phyloP scores from a whole-genome alignment of 768 basidiomycete genomes.

The Pleurotus salmoneostramineus region DNA sequence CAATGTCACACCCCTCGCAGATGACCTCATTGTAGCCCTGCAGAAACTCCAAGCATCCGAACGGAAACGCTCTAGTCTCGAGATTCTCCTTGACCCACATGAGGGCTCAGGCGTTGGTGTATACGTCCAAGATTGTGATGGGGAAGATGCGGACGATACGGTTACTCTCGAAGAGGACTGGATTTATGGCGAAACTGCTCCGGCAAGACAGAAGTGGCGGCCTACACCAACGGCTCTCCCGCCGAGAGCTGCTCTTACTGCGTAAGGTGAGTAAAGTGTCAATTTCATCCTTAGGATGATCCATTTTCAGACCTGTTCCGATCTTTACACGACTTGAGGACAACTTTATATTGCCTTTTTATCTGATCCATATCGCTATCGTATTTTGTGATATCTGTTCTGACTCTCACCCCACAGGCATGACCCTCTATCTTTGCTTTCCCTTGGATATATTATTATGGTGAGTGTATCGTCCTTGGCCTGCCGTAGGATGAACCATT shows the following conservation, averaged over 20 bases:
- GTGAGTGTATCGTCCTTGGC: background rate
- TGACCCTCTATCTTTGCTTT: background rate
- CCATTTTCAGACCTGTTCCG: slow-evolving; percentile 78
- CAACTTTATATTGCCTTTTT: slow-evolving; percentile 62
- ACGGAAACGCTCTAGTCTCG: slow-evolving; percentile 37
- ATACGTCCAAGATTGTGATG: slow-evolving; percentile 73
- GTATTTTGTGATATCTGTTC: slow-evolving; percentile 9
- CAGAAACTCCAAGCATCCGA: slow-evolving; percentile 55
- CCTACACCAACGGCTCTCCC: slow-evolving; percentile 55
- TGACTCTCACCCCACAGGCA: background rate
- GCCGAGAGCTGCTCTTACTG: slow-evolving; percentile 33
- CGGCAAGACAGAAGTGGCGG: slow-evolving; percentile 47
- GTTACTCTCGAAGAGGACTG: slow-evolving; percentile 48
- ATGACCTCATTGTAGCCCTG: slow-evolving; percentile 82
- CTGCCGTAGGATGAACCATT: slow-evolving; percentile 38
- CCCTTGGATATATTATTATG: slow-evolving; percentile 2
- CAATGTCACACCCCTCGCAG: slow-evolving; percentile 76
- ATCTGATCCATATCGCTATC: slow-evolving; percentile 29
- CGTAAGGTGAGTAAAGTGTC: slow-evolving; percentile 12
- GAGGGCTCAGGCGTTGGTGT: slow-evolving; percentile 74
- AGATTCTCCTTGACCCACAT: slow-evolving; percentile 63
- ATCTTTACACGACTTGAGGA: slow-evolving; percentile 49
- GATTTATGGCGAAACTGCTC: slow-evolving; percentile 58
- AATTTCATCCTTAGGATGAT: slow-evolving; percentile 46
- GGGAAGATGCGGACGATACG: slow-evolving; percentile 27